Evolutionary conservation across 495 filamentous ascomycete species (phyloP).

Genomic region (Aspergillus steynii): DNA sequence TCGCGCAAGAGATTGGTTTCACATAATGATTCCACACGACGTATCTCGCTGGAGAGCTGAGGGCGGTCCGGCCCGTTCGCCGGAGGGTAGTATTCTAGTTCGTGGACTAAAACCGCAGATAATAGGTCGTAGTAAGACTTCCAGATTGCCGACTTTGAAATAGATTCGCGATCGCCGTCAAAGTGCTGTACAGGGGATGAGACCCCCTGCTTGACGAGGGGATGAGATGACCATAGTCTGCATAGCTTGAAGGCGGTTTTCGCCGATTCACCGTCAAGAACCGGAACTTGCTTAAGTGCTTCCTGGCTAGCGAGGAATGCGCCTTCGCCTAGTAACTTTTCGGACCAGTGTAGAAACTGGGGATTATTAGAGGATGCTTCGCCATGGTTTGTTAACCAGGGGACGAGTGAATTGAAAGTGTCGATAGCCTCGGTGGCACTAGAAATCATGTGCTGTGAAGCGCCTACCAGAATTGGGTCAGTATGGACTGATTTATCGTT

Average conservation of each 20-base stretch:
- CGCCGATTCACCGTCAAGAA: constrained; percentile 28
- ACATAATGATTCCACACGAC: constrained; percentile 70
- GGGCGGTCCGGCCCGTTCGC: constrained; percentile 47
- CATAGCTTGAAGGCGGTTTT: constrained; percentile 40
- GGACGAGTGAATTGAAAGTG: constrained; percentile 62
- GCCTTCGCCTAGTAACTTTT: constrained; percentile 69
- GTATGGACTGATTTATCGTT: background rate
- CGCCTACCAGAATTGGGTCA: constrained; percentile 36
- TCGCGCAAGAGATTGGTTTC: constrained; percentile 72
- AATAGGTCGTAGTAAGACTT: constrained; percentile 76
- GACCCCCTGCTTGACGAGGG: constrained; percentile 38
- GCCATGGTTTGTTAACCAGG: constrained; percentile 51
- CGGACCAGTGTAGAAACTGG: constrained; percentile 73
- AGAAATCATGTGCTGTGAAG: constrained; percentile 60
- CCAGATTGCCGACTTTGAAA: constrained; percentile 56
- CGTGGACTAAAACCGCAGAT: constrained; percentile 54
- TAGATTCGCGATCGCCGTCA: constrained; percentile 21
- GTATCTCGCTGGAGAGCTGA: constrained; percentile 70
- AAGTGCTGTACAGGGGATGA: constrained; percentile 42
- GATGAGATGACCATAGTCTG: constrained; percentile 43
- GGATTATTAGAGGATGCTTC: constrained; percentile 31
- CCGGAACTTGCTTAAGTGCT: constrained; percentile 38
- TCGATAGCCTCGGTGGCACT: constrained; percentile 57
- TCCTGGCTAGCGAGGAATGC: constrained; percentile 65
- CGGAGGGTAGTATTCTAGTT: constrained; percentile 34